These are phyloP conservation scores for Tuctoria greenei DNA, from an alignment of 176 grass and related monocot genomes.

Conservation along the genomic window DNA sequence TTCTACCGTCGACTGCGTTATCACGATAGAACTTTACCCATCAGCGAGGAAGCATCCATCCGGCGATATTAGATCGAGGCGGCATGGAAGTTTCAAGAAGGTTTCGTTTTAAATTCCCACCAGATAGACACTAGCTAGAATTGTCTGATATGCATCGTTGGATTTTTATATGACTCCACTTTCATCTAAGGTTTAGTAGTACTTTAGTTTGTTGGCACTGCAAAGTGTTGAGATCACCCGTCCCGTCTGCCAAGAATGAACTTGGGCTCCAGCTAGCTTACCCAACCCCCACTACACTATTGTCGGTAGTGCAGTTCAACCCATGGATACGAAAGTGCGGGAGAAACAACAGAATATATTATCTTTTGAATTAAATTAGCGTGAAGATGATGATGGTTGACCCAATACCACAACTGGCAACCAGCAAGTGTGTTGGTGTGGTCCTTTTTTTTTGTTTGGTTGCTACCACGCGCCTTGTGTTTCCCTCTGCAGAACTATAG, in stretches of 20 bases:
- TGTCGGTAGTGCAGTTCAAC: slow-evolving; percentile 16
- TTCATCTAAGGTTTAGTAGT: neutral
- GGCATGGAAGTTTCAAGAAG: slow-evolving; percentile 24
- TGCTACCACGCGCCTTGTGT: neutral
- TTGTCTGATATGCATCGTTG: neutral
- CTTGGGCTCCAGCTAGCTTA: slow-evolving; percentile 27
- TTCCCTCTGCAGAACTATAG: slow-evolving; percentile 12
- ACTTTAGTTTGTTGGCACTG: neutral
- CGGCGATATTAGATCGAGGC: neutral
- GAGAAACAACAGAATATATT: neutral
- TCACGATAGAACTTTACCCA: slow-evolving; percentile 3
- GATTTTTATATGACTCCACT: neutral
- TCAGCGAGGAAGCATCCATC: slow-evolving; percentile 35
- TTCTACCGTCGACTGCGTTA: slow-evolving; percentile 10
- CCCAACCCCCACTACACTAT: slow-evolving; percentile 1
- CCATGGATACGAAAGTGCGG: slow-evolving; percentile 16
- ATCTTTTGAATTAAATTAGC: slow-evolving; percentile 14
- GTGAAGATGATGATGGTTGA: slow-evolving; percentile 43
- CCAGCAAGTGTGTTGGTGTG: neutral
- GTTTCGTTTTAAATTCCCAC: slow-evolving; percentile 19
- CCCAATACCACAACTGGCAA: slow-evolving; percentile 8
- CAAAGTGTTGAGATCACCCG: slow-evolving; percentile 2
- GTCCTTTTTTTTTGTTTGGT: slow-evolving; percentile 13
- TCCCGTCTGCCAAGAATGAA: neutral
- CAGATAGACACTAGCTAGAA: neutral